Conservation (phyloP, 345 rosid genomes). For the Sisymbrium altissimum region DNA sequence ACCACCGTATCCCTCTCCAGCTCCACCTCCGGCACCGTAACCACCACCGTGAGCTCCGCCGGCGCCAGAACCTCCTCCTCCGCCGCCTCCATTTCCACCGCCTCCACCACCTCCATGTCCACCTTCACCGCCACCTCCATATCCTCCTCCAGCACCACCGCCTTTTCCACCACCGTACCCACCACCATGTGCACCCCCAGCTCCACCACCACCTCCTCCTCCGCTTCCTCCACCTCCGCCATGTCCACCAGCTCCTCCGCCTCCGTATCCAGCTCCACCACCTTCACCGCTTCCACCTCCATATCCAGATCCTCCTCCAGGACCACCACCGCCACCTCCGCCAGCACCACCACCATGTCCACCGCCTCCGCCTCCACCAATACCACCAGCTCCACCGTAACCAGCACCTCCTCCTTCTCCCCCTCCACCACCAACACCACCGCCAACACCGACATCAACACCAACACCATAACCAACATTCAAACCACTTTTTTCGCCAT, state of each 20-base stretch:
- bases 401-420: constrained; percentile 32
- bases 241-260: constrained; percentile 29
- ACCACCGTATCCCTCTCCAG: constrained; percentile 37
- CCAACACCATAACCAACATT: constrained; percentile 19
- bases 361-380: constrained; percentile 33
- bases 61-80: constrained; percentile 30
- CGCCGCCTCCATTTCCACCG: constrained; percentile 29
- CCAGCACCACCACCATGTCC: constrained; percentile 34
- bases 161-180: constrained; percentile 36
- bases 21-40: constrained; percentile 33
- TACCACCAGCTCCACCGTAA: constrained; percentile 28
- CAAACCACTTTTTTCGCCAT: constrained; percentile 27
- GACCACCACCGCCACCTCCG: constrained; percentile 29
- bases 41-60: constrained; percentile 37
- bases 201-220: constrained; percentile 34
- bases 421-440: constrained; percentile 15
- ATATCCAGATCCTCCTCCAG: constrained; percentile 32
- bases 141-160: constrained; percentile 31
- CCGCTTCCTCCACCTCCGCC: constrained; percentile 33
- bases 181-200: constrained; percentile 29
- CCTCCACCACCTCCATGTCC: constrained; percentile 37
- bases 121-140: constrained; percentile 30
- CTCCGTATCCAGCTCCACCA: constrained; percentile 36
- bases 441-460: constrained; percentile 4
- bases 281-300: constrained; percentile 38